A percentile compares a stretch with the other conserved stretches of the same genome.
Evolutionary conservation across 345 rosid species (phyloP).

Genomic region (Aquilaria yunnanensis): DNA sequence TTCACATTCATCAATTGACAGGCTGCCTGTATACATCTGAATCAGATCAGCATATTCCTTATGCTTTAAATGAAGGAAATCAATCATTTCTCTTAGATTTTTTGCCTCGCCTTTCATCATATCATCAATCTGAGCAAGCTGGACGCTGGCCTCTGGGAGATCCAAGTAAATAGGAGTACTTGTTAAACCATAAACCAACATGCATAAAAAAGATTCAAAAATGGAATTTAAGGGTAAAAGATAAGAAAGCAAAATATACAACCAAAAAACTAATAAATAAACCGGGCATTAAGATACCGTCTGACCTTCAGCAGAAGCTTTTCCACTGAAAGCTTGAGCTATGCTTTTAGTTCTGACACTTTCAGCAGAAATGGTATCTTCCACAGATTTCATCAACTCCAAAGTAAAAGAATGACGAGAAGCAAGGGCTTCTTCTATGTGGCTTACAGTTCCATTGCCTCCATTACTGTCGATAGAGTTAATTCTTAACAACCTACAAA

Average conservation of each 20-base stretch:
- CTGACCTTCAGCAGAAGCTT: slow-evolving; percentile 62
- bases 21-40: slow-evolving; percentile 40
- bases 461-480: slow-evolving; percentile 42
- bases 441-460: slow-evolving; percentile 35
- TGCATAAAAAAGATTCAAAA: not conserved
- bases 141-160: slow-evolving; percentile 47
- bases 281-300: slow-evolving; percentile 21
- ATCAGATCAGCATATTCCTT: slow-evolving; percentile 44
- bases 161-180: not conserved
- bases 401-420: slow-evolving; percentile 53
- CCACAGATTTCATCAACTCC: slow-evolving; percentile 64
- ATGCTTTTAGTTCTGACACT: slow-evolving; percentile 51
- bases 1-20: slow-evolving; percentile 61
- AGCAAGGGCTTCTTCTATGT: slow-evolving; percentile 59
- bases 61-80: slow-evolving; percentile 60
- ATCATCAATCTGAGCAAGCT: slow-evolving; percentile 59
- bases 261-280: slow-evolving; percentile 12
- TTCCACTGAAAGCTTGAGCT: slow-evolving; percentile 33
- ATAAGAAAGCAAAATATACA: slow-evolving; percentile 11
- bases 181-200: not conserved
- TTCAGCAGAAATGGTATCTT: slow-evolving; percentile 56
- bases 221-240: not conserved
- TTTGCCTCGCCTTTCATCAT: slow-evolving; percentile 79
- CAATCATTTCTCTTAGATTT: slow-evolving; percentile 50
- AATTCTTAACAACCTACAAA: slow-evolving; percentile 65